These are phyloP conservation scores for Silene latifolia DNA, from an alignment of 148 eudicot genomes.

Conservation along the genomic window DNA sequence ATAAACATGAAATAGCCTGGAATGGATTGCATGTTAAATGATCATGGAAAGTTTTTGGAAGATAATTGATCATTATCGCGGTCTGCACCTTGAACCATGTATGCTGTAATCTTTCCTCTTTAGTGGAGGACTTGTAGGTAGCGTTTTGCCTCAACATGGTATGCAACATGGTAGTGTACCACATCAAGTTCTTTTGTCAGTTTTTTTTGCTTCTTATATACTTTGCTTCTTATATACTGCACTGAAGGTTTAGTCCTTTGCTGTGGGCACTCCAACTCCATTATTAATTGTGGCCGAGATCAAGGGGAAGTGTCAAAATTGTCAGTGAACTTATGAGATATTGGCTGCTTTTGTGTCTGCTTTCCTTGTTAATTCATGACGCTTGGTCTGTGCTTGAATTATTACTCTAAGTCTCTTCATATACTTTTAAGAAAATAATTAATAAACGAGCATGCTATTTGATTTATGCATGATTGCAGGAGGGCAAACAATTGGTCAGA, in stretches of 20 bases:
- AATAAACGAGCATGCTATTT: neutral
- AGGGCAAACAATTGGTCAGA: slow-evolving; percentile 78
- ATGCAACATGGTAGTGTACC: neutral
- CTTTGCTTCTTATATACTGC: neutral
- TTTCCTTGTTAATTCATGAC: neutral
- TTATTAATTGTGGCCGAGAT: neutral
- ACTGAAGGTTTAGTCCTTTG: neutral
- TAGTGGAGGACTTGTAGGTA: neutral
- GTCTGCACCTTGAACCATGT: no score
- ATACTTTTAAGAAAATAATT: neutral
- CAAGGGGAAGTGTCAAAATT: neutral
- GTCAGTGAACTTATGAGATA: neutral
- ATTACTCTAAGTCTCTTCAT: neutral
- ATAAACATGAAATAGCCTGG: no score
- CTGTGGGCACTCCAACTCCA: neutral
- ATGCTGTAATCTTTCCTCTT: no score
- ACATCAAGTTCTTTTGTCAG: no score
- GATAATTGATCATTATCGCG: no score
- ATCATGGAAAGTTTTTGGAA: no score
- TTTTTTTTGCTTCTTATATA: neutral
- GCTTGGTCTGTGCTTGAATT: neutral
- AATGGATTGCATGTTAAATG: no score
- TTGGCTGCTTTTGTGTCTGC: neutral
- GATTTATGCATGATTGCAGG: slow-evolving; percentile 42
- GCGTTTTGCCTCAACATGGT: neutral